Evolutionary conservation across 352 stramenopile genomes (phyloP).

Genomic region (Globisporangium echinulatum): DNA sequence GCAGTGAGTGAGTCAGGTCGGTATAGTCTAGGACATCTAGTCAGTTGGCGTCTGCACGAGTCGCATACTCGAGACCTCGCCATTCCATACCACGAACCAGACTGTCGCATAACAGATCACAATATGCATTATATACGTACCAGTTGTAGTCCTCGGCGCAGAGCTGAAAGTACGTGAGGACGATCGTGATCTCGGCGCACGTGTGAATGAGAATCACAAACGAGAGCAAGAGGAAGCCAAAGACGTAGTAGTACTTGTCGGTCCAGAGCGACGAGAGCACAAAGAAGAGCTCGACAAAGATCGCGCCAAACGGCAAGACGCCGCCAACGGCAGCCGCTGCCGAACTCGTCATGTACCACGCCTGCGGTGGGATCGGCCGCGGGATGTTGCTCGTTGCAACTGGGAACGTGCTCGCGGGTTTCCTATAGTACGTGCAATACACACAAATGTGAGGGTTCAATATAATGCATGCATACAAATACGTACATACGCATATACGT

Average conservation of each 20-base stretch:
- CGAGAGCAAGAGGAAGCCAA: conserved; percentile 98
- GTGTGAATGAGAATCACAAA: conserved; percentile 98
- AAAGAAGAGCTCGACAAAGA: conserved; percentile 99
- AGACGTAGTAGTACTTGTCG: conserved; percentile 99
- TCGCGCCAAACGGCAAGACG: conserved; percentile 98
- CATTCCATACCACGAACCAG: too few relatives aligned
- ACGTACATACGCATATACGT: too few relatives aligned
- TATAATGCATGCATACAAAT: neutral
- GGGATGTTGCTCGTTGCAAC: conserved; percentile 98
- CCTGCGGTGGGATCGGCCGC: conserved; percentile 96
- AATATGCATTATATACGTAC: conserved; percentile 45
- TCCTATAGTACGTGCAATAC: conserved; percentile 23
- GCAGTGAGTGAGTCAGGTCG: neutral
- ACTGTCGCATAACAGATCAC: too few relatives aligned
- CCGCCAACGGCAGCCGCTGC: conserved; percentile 94
- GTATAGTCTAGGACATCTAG: neutral
- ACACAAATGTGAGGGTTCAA: neutral
- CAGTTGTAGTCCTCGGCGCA: conserved; percentile 99
- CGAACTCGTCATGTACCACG: conserved; percentile 97
- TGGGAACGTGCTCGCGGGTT: conserved; percentile 91
- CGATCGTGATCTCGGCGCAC: conserved; percentile 98
- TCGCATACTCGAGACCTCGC: too few relatives aligned
- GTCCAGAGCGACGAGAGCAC: conserved; percentile 98
- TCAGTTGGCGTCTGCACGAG: neutral
- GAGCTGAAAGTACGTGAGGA: conserved; percentile 99